Conservation (phyloP, 345 rosid species). For the Aquilaria sinensis region DNA sequence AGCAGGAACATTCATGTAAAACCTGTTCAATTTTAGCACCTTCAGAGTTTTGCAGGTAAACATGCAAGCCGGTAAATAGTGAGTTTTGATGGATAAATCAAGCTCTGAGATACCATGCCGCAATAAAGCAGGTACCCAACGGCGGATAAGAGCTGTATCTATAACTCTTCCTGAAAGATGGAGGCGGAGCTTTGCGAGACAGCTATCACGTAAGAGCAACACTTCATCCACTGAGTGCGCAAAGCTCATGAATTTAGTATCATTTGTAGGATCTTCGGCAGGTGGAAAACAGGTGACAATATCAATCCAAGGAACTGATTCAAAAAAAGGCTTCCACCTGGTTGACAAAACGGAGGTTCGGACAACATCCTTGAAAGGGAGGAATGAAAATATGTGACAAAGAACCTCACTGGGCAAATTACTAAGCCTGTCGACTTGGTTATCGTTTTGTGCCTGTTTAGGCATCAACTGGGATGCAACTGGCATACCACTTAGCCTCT, state of each 20-base stretch:
- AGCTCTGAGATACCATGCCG: slow-evolving; percentile 1
- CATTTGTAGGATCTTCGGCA: neutral
- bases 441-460: no score
- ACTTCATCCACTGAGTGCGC: slow-evolving; percentile 1
- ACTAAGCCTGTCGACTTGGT: neutral
- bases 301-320: neutral
- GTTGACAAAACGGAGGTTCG: slow-evolving; percentile 3
- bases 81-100: no score
- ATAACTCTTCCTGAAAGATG: neutral
- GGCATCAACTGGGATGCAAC: no score
- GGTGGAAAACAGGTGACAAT: neutral
- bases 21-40: neutral
- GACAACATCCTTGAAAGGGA: slow-evolving; percentile 11
- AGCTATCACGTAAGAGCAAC: neutral
- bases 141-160: neutral
- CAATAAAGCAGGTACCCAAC: slow-evolving; percentile 9
- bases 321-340: slow-evolving; percentile 12
- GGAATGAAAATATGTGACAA: slow-evolving; percentile 13
- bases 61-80: slow-evolving; percentile 3
- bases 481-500: no score
- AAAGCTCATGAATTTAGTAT: slow-evolving; percentile 4
- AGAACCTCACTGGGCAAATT: slow-evolving; percentile 7
- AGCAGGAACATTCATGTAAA: neutral
- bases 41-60: slow-evolving; percentile 8
- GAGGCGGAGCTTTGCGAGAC: slow-evolving; percentile 4